These are phyloP conservation scores for Rhizopus stolonifer DNA, from an alignment of 371 early-diverging fungal genomes.

Conservation along the genomic window DNA sequence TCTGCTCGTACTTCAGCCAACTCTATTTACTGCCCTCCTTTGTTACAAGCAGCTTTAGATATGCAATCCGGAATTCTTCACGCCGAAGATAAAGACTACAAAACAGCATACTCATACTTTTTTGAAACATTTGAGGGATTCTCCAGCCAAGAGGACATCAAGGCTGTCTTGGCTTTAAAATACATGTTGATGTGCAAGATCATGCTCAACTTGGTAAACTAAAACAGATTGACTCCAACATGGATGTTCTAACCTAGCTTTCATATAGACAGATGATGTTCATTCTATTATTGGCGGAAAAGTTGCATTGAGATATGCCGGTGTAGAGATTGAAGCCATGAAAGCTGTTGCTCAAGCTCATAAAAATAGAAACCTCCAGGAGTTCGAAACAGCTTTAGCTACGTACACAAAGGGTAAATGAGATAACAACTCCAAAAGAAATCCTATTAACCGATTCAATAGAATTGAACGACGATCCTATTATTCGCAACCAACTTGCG, in stretches of 20 bases:
- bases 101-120: slow-evolving; percentile 98
- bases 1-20: slow-evolving; percentile 97
- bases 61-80: slow-evolving; percentile 97
- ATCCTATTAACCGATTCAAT: too few species aligned
- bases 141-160: slow-evolving; percentile 82
- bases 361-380: slow-evolving; percentile 89
- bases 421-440: too few species aligned
- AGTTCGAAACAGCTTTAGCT: slow-evolving; percentile 89
- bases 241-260: not conserved
- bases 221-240: too few species aligned
- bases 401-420: slow-evolving; percentile 75
- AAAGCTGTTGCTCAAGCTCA: slow-evolving; percentile 92
- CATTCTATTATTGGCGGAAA: slow-evolving; percentile 82
- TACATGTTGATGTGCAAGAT: slow-evolving; percentile 98
- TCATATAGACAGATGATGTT: slow-evolving; percentile 80
- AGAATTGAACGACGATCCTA: slow-evolving; percentile 88
- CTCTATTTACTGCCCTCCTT: slow-evolving; percentile 97
- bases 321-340: slow-evolving; percentile 89
- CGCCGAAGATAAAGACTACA: slow-evolving; percentile 98
- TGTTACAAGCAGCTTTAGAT: slow-evolving; percentile 95
- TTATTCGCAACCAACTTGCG: slow-evolving; percentile 87
- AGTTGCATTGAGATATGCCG: slow-evolving; percentile 74
- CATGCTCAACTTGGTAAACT: slow-evolving; percentile 88
- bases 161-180: slow-evolving; percentile 87
- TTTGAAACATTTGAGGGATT: slow-evolving; percentile 97